Base-by-base conservation (phyloP, 345 rosid species). In the Pseudoturritis turrita region DNA sequence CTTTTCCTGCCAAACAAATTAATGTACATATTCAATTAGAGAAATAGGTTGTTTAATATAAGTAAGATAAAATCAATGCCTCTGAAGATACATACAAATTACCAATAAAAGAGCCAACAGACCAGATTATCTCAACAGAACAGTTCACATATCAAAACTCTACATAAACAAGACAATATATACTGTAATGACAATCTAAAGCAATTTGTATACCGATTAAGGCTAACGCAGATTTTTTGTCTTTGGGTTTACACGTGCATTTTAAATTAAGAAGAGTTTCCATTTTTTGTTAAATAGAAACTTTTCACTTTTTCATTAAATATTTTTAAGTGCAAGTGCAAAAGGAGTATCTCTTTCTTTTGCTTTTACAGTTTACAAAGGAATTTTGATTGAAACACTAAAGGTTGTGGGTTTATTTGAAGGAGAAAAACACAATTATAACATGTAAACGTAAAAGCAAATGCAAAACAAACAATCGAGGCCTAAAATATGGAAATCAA, bases 1-100 rank as follows among this genome's bases (percentile, higher is more conserved):
- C 91, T 66, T 88, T 87, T 74, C 91, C 98, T 91, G 83, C 70
- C 51, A 78, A 41, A 44, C 52, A 54, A 29, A 10, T 19, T 19
- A 10, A 54, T 65, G 53, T 40, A 73, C 26, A 25, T 25, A 57
- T 29, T 13, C 19, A 10, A 51, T 14, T 41, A 55, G 43, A 73
- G 52, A 63, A 15, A 17, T 31, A 2, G 19, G 33, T 31, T 25
- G 29, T 25, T 35, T 29, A 7, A 18, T 23, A 46, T 7, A 28
- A 26, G 36, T 13, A 54, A 2, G 28, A 29, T 39, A 44, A 12
- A 25, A 3, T 29, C 8, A 36, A 7, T 46, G 14, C 5, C 44
- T 36, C 25, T 14, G 22, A 56, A 36, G 31, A 21, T 11, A 14
- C 5, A 40, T 29, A 10, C 44, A 74, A 33, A 33, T n/a, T 17